A percentile compares a stretch with the other conserved stretches of the same genome.
phyloP scores from a whole-genome alignment of 208 protist species.

The Acanthamoeba castellanii region DNA sequence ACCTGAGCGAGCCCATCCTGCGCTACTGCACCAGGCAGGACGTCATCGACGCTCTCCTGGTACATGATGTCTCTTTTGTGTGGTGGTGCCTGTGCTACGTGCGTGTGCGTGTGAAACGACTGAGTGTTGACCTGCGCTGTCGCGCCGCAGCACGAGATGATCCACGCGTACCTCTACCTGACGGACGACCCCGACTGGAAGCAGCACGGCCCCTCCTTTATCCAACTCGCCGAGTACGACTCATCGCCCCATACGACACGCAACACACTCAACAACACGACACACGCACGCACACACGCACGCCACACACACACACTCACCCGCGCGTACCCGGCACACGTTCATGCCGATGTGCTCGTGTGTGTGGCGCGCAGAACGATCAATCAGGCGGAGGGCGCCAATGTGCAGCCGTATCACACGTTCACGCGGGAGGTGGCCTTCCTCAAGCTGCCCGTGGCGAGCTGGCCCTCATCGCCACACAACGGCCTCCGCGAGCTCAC shows the following conservation, averaged over 20 bases:
- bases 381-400: not conserved
- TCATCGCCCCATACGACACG: not conserved
- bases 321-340: too few relatives aligned
- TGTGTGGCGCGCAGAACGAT: not conserved
- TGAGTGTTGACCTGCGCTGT: too few relatives aligned
- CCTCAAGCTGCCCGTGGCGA: not conserved
- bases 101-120: not conserved
- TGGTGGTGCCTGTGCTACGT: not conserved
- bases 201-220: not conserved
- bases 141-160: not conserved
- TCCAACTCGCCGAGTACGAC: not conserved
- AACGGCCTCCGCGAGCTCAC: too few relatives aligned
- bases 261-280: not conserved
- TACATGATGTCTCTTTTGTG: not conserved
- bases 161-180: constrained; percentile 24
- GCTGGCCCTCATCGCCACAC: too few relatives aligned
- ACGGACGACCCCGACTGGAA: not conserved
- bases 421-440: not conserved
- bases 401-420: not conserved
- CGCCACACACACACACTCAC: too few relatives aligned
- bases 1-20: constrained; percentile 30
- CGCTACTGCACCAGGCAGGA: not conserved
- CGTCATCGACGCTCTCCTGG: not conserved
- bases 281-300: too few relatives aligned
- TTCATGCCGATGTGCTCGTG: not conserved